Evolutionary conservation across 805 yeast genomes (phyloP).

Genomic region (Blastobotrys chiropterorum): DNA sequence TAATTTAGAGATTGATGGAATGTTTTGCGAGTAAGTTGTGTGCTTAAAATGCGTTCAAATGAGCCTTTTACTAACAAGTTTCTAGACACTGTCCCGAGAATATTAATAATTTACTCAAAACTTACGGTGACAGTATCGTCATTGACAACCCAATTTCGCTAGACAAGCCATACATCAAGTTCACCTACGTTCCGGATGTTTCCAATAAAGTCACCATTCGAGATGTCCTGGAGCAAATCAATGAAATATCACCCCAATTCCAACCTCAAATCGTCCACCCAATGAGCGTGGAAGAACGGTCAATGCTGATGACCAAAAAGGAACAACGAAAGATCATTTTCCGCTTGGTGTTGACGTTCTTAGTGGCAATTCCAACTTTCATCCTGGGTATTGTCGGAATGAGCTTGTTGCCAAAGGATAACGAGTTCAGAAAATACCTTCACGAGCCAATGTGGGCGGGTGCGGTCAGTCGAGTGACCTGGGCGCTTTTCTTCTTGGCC

Average conservation of each 20-base stretch:
- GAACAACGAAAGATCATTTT: slow-evolving; percentile 43
- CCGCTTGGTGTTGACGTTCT: slow-evolving; percentile 44
- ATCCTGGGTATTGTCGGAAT: slow-evolving; percentile 63
- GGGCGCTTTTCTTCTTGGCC: slow-evolving; percentile 59
- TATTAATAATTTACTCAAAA: slow-evolving; percentile 42
- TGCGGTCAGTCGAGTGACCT: slow-evolving; percentile 52
- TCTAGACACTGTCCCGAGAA: slow-evolving; percentile 51
- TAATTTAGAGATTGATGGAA: slow-evolving; percentile 52
- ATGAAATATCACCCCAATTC: slow-evolving; percentile 42
- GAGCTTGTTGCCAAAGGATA: slow-evolving; percentile 45
- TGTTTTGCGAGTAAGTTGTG: slow-evolving; percentile 47
- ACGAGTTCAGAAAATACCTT: slow-evolving; percentile 45
- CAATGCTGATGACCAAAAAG: slow-evolving; percentile 40
- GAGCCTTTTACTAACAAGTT: background rate
- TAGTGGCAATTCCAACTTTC: slow-evolving; percentile 62
- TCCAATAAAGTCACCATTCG: slow-evolving; percentile 51
- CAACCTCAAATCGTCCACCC: slow-evolving; percentile 49
- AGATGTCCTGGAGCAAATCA: slow-evolving; percentile 44
- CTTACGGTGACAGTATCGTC: slow-evolving; percentile 50
- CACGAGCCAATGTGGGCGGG: slow-evolving; percentile 60
- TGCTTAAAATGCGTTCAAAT: too few relatives aligned
- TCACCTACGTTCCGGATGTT: slow-evolving; percentile 55
- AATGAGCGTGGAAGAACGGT: slow-evolving; percentile 57
- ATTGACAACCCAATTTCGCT: slow-evolving; percentile 51
- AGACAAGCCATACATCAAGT: slow-evolving; percentile 50